Evolutionary conservation across 805 yeast genomes (phyloP), one percentile per base, ranked within the genome.

Genomic region (Komagataella ulmi): DNA sequence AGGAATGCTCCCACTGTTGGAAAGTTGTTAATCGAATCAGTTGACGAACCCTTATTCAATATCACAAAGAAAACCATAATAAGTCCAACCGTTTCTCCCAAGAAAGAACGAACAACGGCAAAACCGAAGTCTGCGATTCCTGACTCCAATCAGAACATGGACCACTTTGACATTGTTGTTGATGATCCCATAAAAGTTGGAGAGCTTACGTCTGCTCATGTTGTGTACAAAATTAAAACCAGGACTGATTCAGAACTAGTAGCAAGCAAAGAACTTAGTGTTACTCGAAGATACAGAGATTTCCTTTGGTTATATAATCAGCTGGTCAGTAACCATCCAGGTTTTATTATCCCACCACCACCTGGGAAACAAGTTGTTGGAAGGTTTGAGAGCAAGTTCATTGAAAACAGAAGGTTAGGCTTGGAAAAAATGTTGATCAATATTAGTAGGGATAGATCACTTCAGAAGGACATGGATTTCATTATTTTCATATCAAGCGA

Each of bases 251-350:
- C 77, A 10, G 65, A 66, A 1, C 58, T 68, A 3, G 55, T 70
- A 12, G 57, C 55, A 53, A 60, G 51, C 44, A 61, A 67, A 7
- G 80, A 76, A 49, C 68, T 74, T 0, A 68, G 73, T 8, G 97
- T 90, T 0, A 77, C 88, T 4, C 74, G 99, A 62, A 76, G 99
- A 57, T 93, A 91, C 65, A 79, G 83, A 51, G 99, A 93, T 65
- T 91, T 93, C 66, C 71, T 96, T 54, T 91, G 98, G 98, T 72
- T 93, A 10, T 91, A 89, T 65, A 88, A 87, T 57, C 96, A 90
- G 58, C 70, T 93, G 23, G 86, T 85, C 60, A 77, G 79, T 59
- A 87, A 84, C 58, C 89, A 93, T 61, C 95, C 96, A 43, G 99
- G 99, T 0, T 74, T 76, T 53, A 82, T 93, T 44, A 81, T 93